Conservation (phyloP, 2,329 filamentous ascomycete genomes). For the Trichothecium sympodiale region DNA sequence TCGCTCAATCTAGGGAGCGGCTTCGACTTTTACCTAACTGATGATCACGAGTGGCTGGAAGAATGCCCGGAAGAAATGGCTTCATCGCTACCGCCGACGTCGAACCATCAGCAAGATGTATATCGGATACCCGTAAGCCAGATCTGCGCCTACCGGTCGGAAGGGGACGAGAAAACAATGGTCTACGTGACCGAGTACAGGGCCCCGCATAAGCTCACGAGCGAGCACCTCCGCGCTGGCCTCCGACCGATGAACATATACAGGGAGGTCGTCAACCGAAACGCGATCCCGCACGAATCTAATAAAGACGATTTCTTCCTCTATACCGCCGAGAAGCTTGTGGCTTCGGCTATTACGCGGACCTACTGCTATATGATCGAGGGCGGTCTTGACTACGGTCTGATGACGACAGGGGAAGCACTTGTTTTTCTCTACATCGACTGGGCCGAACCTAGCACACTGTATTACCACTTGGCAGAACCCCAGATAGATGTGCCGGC, state of each 20-base stretch:
- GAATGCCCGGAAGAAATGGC: slow-evolving; percentile 15
- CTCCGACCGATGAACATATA: slow-evolving; percentile 29
- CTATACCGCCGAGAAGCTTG: slow-evolving; percentile 23
- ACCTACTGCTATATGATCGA: slow-evolving; percentile 39
- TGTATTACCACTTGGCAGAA: slow-evolving; percentile 5
- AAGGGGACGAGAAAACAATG: slow-evolving; percentile 10
- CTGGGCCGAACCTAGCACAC: slow-evolving; percentile 7
- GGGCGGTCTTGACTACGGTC: slow-evolving; percentile 29
- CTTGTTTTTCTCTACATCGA: slow-evolving; percentile 30
- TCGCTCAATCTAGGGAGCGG: slow-evolving; percentile 12
- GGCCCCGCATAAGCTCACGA: slow-evolving; percentile 32
- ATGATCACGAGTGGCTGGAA: slow-evolving; percentile 14
- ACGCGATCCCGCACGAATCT: too few relatives aligned
- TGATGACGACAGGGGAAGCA: slow-evolving; percentile 29
- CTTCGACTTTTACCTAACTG: slow-evolving; percentile 21
- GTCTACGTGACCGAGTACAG: slow-evolving; percentile 32
- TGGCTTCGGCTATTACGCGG: slow-evolving; percentile 32
- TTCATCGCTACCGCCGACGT: slow-evolving; percentile 9
- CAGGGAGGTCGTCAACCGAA: slow-evolving; percentile 19
- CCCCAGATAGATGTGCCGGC: background rate
- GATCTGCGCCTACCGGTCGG: slow-evolving; percentile 16
- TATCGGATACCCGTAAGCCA: slow-evolving; percentile 19
- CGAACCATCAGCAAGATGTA: slow-evolving; percentile 8
- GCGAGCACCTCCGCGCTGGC: slow-evolving; percentile 26
- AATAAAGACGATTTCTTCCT: slow-evolving; percentile 14